Evolutionary conservation across 805 yeast species (phyloP).

Genomic region (Lachancea meyersii): DNA sequence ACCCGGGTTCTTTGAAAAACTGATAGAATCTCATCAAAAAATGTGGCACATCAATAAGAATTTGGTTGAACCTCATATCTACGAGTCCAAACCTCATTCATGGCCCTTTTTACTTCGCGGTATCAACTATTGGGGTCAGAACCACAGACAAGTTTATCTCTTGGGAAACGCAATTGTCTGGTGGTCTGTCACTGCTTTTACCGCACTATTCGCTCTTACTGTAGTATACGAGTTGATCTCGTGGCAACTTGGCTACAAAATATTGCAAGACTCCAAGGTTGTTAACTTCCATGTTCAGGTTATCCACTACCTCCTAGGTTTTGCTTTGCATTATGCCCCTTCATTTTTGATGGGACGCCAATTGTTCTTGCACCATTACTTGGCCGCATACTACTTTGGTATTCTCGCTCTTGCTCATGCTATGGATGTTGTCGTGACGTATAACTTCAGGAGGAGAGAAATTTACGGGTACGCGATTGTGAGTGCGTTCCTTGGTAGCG

Average conservation of each 20-base stretch:
- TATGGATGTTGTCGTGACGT: conserved; percentile 46
- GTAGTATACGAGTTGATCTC: conserved; percentile 40
- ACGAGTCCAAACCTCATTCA: conserved; percentile 62
- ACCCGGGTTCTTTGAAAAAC: conserved; percentile 50
- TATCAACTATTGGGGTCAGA: conserved; percentile 70
- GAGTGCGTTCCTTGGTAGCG: conserved; percentile 42
- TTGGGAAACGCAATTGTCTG: conserved; percentile 75
- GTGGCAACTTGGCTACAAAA: conserved; percentile 58
- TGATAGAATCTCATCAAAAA: conserved; percentile 57
- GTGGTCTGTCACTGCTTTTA: conserved; percentile 61
- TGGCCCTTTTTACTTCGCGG: conserved; percentile 79
- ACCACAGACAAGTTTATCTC: conserved; percentile 57
- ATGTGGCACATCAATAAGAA: conserved; percentile 78
- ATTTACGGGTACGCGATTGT: conserved; percentile 41
- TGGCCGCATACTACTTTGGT: conserved; percentile 89
- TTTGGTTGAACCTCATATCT: conserved; percentile 60
- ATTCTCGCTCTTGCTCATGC: conserved; percentile 68
- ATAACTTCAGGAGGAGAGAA: conserved; percentile 39
- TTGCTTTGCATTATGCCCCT: conserved; percentile 66
- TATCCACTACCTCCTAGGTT: conserved; percentile 59
- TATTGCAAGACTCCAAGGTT: conserved; percentile 47
- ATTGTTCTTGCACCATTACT: conserved; percentile 85
- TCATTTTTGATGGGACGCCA: conserved; percentile 88
- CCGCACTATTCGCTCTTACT: conserved; percentile 46
- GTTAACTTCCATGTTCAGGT: conserved; percentile 61